phyloP scores from a whole-genome alignment of 2,329 filamentous ascomycete genomes.

The Trichoderma cornu-damae region DNA sequence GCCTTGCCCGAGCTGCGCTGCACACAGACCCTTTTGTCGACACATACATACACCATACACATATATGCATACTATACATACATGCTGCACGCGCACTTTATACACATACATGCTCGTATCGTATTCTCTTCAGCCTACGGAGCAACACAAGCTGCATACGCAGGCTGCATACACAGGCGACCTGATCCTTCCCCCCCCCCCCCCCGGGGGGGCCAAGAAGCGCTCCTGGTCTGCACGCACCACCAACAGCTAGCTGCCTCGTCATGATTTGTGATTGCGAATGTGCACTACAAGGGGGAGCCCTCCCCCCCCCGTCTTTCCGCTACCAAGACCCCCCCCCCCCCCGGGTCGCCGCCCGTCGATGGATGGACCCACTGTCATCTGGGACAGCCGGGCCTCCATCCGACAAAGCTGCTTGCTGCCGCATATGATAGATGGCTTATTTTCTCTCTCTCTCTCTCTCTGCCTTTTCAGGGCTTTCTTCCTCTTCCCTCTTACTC shows the following conservation, averaged over 20 bases:
- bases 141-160: too few relatives aligned
- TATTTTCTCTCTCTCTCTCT: too few relatives aligned
- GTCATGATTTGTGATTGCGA: background rate
- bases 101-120: background rate
- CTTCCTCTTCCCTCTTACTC: background rate
- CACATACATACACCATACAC: background rate
- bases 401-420: slow-evolving; percentile 1
- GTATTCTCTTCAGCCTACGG: too few relatives aligned
- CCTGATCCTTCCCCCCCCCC: background rate
- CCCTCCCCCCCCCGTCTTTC: background rate
- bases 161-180: too few relatives aligned
- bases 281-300: background rate
- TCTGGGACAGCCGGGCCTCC: background rate
- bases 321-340: background rate
- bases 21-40: slow-evolving; percentile 1
- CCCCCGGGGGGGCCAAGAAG: too few relatives aligned
- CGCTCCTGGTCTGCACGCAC: background rate
- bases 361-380: slow-evolving; percentile 14
- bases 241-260: background rate
- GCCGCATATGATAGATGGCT: slow-evolving; percentile 4
- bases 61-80: background rate
- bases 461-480: background rate
- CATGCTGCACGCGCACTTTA: background rate
- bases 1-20: too few relatives aligned
- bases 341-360: slow-evolving; percentile 11